These are phyloP conservation scores for Discostella pseudostelligera DNA, from an alignment of 108 stramenopile species.

Conservation along the genomic window DNA sequence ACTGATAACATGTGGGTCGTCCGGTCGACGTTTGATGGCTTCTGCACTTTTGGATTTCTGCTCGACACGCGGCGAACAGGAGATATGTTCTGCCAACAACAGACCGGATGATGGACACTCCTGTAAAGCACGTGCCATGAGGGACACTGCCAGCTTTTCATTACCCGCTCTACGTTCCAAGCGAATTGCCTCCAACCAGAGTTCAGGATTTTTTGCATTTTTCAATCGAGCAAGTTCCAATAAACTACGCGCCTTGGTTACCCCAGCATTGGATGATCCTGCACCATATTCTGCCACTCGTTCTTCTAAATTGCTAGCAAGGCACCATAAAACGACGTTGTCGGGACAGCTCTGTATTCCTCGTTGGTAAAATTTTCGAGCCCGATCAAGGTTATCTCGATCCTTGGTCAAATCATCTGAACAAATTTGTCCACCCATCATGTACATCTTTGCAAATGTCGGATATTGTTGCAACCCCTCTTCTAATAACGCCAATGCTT, in stretches of 20 bases:
- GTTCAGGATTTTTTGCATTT: constrained; percentile 68
- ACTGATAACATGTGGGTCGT: constrained; percentile 87
- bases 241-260: constrained; percentile 91
- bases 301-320: constrained; percentile 91
- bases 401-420: constrained; percentile 66
- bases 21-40: constrained; percentile 90
- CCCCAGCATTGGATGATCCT: constrained; percentile 48
- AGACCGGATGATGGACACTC: constrained; percentile 92
- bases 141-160: constrained; percentile 77
- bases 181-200: constrained; percentile 94
- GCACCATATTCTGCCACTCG: constrained; percentile 36
- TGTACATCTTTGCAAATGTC: constrained; percentile 84
- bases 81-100: constrained; percentile 88
- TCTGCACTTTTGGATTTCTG: constrained; percentile 88
- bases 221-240: constrained; percentile 92
- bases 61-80: constrained; percentile 81
- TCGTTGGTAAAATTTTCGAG: constrained; percentile 70
- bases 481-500: constrained; percentile 69
- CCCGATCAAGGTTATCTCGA: constrained; percentile 63
- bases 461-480: constrained; percentile 79
- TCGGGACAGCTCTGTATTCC: constrained; percentile 84
- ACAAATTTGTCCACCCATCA: constrained; percentile 96
- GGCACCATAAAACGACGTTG: constrained; percentile 83
- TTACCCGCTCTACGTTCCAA: constrained; percentile 88
- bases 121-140: constrained; percentile 94